phyloP scores from a whole-genome alignment of 768 basidiomycete genomes.

The Sporobolomyces pararoseus region DNA sequence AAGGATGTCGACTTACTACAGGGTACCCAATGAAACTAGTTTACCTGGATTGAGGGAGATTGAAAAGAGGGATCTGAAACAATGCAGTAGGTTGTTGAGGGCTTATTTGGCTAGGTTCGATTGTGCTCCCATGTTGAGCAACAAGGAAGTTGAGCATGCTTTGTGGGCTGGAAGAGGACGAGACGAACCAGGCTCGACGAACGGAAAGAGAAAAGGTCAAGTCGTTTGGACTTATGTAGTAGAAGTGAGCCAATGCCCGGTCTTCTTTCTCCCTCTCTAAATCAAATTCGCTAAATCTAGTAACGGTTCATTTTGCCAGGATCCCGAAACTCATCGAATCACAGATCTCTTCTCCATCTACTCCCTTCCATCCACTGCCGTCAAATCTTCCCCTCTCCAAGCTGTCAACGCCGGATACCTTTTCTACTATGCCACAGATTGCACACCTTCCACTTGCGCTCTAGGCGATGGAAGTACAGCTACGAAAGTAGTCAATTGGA shows the following conservation, averaged over 20 bases:
- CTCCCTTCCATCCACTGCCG: constrained; percentile 88
- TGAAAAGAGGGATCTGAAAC: constrained; percentile 68
- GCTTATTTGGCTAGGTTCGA: constrained; percentile 82
- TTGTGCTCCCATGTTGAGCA: constrained; percentile 67
- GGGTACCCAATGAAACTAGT: constrained; percentile 56
- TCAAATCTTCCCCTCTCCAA: constrained; percentile 55
- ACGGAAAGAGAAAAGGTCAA: constrained; percentile 66
- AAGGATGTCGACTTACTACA: constrained; percentile 75
- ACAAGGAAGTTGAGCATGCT: constrained; percentile 79
- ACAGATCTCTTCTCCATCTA: constrained; percentile 98
- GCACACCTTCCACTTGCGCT: constrained; percentile 53
- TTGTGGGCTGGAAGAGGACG: constrained; percentile 79
- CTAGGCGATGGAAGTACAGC: constrained; percentile 29
- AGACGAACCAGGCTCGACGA: too few species aligned
- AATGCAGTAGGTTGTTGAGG: constrained; percentile 66
- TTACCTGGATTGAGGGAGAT: constrained; percentile 75
- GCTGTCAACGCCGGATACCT: constrained; percentile 86
- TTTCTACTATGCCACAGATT: constrained; percentile 85
- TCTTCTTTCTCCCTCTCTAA: neutral
- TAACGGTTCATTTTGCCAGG: too few species aligned
- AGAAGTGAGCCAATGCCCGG: constrained; percentile 59
- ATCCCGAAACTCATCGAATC: constrained; percentile 73
- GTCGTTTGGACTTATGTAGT: constrained; percentile 96
- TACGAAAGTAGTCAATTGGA: constrained; percentile 38
- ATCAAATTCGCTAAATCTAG: too few species aligned